These are phyloP conservation scores for Eucalyptus curtisii DNA, from an alignment of 345 rosid genomes.

Conservation along the genomic window DNA sequence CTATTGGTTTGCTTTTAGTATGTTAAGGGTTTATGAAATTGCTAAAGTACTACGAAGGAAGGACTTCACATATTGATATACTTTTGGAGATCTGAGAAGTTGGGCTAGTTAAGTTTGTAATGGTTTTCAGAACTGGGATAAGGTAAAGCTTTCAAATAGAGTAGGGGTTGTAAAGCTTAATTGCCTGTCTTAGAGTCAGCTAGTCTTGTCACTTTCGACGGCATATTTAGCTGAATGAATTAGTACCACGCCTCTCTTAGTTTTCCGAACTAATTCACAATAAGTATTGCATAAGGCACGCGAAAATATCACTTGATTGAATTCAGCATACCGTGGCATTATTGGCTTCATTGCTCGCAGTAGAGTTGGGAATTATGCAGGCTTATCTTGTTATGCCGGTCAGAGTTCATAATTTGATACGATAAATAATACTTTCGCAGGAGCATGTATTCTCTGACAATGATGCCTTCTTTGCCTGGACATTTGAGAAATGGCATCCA, in stretches of 20 bases:
- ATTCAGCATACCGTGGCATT: not conserved
- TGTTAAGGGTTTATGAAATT: not conserved
- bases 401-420: not conserved
- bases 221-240: not conserved
- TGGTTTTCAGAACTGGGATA: not conserved
- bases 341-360: not conserved
- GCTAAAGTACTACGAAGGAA: not conserved
- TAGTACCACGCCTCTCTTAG: not conserved
- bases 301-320: not conserved
- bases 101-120: not conserved
- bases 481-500: conserved; percentile 75
- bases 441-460: conserved; percentile 86
- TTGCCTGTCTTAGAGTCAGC: not conserved
- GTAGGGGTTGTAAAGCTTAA: not conserved
- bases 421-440: conserved; percentile 17
- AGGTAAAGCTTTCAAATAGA: not conserved
- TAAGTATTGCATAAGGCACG: not conserved
- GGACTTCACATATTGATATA: not conserved
- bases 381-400: not conserved
- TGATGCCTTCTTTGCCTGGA: conserved; percentile 96
- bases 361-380: not conserved
- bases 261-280: not conserved
- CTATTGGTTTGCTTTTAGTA: not conserved
- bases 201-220: not conserved
- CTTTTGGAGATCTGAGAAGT: not conserved